Evolutionary conservation across 805 yeast species (phyloP).

Genomic region (Yamadazyma tumulicola): DNA sequence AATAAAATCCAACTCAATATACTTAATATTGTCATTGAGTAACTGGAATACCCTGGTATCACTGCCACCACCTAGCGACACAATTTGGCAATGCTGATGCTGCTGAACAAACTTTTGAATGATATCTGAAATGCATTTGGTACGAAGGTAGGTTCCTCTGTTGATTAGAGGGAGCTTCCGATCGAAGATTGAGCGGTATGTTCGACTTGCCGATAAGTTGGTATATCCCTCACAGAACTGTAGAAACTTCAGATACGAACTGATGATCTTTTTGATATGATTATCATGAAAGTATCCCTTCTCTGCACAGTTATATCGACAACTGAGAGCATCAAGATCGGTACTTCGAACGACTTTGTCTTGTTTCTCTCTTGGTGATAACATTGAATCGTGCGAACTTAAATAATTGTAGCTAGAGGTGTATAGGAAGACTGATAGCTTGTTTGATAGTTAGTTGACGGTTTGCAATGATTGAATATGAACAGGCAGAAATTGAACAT

Average conservation of each 20-base stretch:
- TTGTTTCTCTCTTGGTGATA: slow-evolving; percentile 31
- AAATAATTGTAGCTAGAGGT: not conserved
- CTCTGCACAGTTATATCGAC: slow-evolving; percentile 51
- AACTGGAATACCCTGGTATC: slow-evolving; percentile 64
- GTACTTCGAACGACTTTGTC: slow-evolving; percentile 53
- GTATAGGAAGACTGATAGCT: too few species aligned
- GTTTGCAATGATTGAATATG: too few species aligned
- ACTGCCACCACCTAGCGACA: slow-evolving; percentile 79
- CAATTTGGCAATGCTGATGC: slow-evolving; percentile 41
- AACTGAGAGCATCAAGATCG: slow-evolving; percentile 68
- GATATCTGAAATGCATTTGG: slow-evolving; percentile 47
- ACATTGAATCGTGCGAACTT: slow-evolving; percentile 21
- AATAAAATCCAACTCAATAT: slow-evolving; percentile 65
- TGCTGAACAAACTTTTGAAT: slow-evolving; percentile 40
- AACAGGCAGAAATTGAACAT: too few species aligned
- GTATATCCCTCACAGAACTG: slow-evolving; percentile 39
- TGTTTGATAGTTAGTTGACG: too few species aligned
- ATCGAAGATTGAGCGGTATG: slow-evolving; percentile 37
- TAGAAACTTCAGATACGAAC: slow-evolving; percentile 34
- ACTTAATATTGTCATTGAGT: slow-evolving; percentile 35
- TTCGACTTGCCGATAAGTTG: slow-evolving; percentile 36
- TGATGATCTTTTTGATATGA: slow-evolving; percentile 29
- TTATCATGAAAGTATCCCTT: slow-evolving; percentile 47
- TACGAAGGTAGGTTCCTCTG: slow-evolving; percentile 65
- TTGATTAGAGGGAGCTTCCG: slow-evolving; percentile 64